A percentile compares a stretch with the other conserved stretches of the same genome.
phyloP scores from a whole-genome alignment of 2,329 filamentous ascomycete genomes.

The Fusarium pininemorale region DNA sequence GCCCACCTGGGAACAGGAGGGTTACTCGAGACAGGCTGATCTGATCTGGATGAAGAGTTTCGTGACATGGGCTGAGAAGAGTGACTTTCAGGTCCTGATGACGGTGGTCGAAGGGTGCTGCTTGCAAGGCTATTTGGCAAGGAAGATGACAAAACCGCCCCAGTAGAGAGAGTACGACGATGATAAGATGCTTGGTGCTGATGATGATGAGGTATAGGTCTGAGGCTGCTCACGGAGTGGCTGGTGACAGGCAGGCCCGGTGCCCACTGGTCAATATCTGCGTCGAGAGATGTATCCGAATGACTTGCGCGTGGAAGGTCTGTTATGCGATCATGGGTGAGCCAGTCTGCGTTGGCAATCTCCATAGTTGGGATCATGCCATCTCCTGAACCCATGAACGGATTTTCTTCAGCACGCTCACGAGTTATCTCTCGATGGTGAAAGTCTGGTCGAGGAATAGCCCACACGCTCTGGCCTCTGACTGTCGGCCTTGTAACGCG shows the following conservation, averaged over 20 bases:
- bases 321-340: neutral
- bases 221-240: slow-evolving; percentile 26
- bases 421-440: neutral
- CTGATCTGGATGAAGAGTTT: slow-evolving; percentile 27
- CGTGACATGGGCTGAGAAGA: slow-evolving; percentile 35
- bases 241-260: slow-evolving; percentile 23
- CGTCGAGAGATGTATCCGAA: slow-evolving; percentile 24
- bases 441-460: neutral
- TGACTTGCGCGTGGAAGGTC: slow-evolving; percentile 2
- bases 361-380: slow-evolving; percentile 15
- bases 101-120: slow-evolving; percentile 25
- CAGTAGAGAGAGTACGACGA: slow-evolving; percentile 16
- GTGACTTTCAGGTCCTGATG: slow-evolving; percentile 22
- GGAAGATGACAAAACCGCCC: slow-evolving; percentile 17
- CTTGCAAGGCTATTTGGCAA: slow-evolving; percentile 26
- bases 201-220: neutral
- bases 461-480: neutral
- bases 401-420: slow-evolving; percentile 22
- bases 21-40: neutral
- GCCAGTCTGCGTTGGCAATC: slow-evolving; percentile 20
- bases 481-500: neutral
- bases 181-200: neutral
- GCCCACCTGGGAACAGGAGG: neutral
- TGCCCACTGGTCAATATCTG: slow-evolving; percentile 25
- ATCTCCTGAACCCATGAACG: slow-evolving; percentile 20